A percentile compares a stretch with the other conserved stretches of the same genome.
These are phyloP conservation scores for Pseudocercospora crystallina DNA, from an alignment of 2,329 filamentous ascomycete genomes.

Conservation along the genomic window DNA sequence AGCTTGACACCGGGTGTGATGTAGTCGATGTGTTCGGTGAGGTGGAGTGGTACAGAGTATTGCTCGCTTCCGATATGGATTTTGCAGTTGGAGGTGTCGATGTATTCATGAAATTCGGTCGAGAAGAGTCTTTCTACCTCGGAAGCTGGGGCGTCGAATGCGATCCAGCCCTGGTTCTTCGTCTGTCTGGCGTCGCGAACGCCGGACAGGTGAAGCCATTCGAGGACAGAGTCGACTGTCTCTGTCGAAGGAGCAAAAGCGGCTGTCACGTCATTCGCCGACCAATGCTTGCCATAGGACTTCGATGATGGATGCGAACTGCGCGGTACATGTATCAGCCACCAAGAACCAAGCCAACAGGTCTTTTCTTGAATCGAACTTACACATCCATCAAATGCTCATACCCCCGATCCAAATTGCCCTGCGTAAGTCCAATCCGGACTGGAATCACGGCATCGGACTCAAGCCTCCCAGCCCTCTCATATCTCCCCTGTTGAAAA, in stretches of 20 bases:
- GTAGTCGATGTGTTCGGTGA: slow-evolving; percentile 37
- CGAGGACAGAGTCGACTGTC: slow-evolving; percentile 51
- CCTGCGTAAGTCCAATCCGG: slow-evolving; percentile 35
- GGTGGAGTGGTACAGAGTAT: slow-evolving; percentile 36
- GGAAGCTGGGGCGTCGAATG: slow-evolving; percentile 6
- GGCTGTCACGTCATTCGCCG: slow-evolving; percentile 43
- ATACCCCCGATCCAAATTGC: slow-evolving; percentile 34
- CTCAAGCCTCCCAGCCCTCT: slow-evolving; percentile 20
- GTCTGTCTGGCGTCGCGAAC: slow-evolving; percentile 1
- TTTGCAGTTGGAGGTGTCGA: background rate
- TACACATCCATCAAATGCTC: slow-evolving; percentile 37
- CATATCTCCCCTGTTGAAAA: slow-evolving; percentile 23
- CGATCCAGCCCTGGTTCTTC: slow-evolving; percentile 2
- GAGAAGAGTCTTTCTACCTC: slow-evolving; percentile 4
- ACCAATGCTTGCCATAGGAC: slow-evolving; percentile 45
- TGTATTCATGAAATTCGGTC: slow-evolving; percentile 3
- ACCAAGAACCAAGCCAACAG: background rate
- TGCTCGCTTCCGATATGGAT: slow-evolving; percentile 29
- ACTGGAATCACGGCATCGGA: slow-evolving; percentile 33
- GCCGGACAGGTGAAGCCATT: slow-evolving; percentile 49
- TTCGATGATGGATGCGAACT: slow-evolving; percentile 43
- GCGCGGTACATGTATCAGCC: background rate
- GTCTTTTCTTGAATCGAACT: slow-evolving; percentile 25
- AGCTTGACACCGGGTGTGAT: slow-evolving; percentile 51
- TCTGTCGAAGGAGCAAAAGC: slow-evolving; percentile 41